These are phyloP conservation scores for Sordariomycetes sp. DNA, from an alignment of 2,329 filamentous ascomycete species.

Conservation along the genomic window DNA sequence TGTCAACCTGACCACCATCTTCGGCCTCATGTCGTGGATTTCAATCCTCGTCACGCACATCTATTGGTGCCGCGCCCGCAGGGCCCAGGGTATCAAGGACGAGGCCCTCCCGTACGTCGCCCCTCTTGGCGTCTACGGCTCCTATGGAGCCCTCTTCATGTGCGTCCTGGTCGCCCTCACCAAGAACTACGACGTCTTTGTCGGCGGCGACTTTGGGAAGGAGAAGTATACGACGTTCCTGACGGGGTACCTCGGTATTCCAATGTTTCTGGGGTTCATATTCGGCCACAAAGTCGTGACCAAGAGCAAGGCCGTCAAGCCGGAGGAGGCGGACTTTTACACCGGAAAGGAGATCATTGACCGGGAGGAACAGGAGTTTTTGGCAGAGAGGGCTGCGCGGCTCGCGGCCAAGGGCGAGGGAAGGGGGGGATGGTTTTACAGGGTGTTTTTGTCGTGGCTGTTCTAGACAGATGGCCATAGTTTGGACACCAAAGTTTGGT, in stretches of 20 bases:
- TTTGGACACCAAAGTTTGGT: too few species aligned
- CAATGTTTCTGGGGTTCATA: slow-evolving; percentile 57
- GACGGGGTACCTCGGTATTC: slow-evolving; percentile 65
- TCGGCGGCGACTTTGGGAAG: slow-evolving; percentile 24
- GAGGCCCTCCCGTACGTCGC: slow-evolving; percentile 48
- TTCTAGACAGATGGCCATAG: slow-evolving; percentile 4
- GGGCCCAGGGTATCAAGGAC: slow-evolving; percentile 44
- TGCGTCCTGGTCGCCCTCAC: slow-evolving; percentile 64
- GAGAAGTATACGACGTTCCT: slow-evolving; percentile 60
- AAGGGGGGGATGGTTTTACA: slow-evolving; percentile 6
- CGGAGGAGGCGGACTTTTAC: slow-evolving; percentile 54
- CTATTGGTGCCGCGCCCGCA: slow-evolving; percentile 48
- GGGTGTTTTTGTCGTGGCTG: slow-evolving; percentile 8
- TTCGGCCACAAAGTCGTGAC: slow-evolving; percentile 51
- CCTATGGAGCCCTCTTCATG: slow-evolving; percentile 52
- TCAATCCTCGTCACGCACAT: slow-evolving; percentile 57
- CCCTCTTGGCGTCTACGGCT: slow-evolving; percentile 59
- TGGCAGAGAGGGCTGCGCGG: slow-evolving; percentile 26
- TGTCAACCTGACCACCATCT: slow-evolving; percentile 54
- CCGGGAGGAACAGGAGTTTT: slow-evolving; percentile 56
- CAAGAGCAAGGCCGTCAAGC: slow-evolving; percentile 37
- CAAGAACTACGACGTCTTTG: slow-evolving; percentile 71
- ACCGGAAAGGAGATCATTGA: slow-evolving; percentile 63
- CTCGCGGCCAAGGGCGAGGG: slow-evolving; percentile 9
- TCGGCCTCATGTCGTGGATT: slow-evolving; percentile 54